Evolutionary conservation across 2,329 filamentous ascomycete genomes (phyloP).

Genomic region (Neocatenulostroma microsporum): DNA sequence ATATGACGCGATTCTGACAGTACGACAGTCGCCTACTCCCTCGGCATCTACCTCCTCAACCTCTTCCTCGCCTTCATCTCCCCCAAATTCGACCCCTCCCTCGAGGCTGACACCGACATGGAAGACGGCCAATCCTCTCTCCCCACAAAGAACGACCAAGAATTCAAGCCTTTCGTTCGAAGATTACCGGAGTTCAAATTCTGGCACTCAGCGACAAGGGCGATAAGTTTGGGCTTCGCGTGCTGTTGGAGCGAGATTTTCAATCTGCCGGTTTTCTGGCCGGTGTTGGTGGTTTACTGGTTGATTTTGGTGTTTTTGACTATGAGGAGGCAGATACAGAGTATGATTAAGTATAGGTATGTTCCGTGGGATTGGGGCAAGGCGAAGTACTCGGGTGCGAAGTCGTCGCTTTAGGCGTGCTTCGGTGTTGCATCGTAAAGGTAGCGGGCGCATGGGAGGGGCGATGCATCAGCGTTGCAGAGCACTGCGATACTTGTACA

Average conservation of each 20-base stretch:
- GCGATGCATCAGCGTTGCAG: too few species aligned
- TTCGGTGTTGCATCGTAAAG: not conserved
- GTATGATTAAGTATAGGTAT: constrained; percentile 99
- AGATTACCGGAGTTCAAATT: constrained; percentile 99
- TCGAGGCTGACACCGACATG: constrained; percentile 91
- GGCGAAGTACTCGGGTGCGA: constrained; percentile 26
- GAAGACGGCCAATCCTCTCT: constrained; percentile 81
- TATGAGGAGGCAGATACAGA: constrained; percentile 98
- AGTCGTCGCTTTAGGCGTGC: not conserved
- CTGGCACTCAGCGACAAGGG: constrained; percentile 92
- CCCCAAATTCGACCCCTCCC: constrained; percentile 96
- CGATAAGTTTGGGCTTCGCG: constrained; percentile 70
- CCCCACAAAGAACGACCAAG: constrained; percentile 91
- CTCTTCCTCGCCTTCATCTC: constrained; percentile 97
- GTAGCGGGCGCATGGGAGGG: too few species aligned
- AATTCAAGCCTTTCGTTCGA: constrained; percentile 95
- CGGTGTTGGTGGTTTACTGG: constrained; percentile 97
- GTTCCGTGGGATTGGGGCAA: constrained; percentile 35
- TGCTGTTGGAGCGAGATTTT: constrained; percentile 94
- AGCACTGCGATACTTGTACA: too few species aligned
- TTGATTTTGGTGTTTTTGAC: constrained; percentile 92
- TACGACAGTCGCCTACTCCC: constrained; percentile 86
- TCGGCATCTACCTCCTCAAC: constrained; percentile 98
- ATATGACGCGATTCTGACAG: too few species aligned
- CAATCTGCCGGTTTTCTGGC: constrained; percentile 98